Base-by-base conservation (phyloP, 2,329 filamentous ascomycete genomes). In the Hansfordia pulvinata region DNA sequence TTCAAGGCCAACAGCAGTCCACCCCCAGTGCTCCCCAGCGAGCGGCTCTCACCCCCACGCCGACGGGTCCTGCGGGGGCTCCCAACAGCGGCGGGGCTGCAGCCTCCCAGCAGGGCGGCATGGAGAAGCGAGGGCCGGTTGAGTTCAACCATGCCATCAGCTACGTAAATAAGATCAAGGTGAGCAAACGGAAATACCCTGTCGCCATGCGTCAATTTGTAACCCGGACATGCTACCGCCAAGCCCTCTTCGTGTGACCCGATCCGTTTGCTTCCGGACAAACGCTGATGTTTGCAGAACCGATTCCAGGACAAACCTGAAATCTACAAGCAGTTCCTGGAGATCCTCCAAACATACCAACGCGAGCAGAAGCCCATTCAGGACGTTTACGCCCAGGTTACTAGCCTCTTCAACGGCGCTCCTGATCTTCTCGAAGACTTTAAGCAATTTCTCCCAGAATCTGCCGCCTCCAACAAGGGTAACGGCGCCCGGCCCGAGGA, bases 101-200 rank as follows among this genome's bases (percentile, higher is more conserved):
- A 13, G 56, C 61, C 23, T 24, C 23, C 39, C 57, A 70, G 53
- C 53, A 76, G 54, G 56, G 68, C 51, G 56, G 67, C 53, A 56
- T 82, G 48, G 86, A 92, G 52, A 92, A 90, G 47, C 74, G 86
- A 30, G 88, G 86, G 1, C 90, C 90, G 2, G 90, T 98, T 11
- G 90, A 98, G 47, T 98, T 98, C 53, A 98, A 98, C 49, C 90
- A 98, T 55, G 90, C 90, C 1, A 98, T 98, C 36, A 96, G 86
- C 50, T 98, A 98, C 45, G 90, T 98, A 29, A 98, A 98, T 50
- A 98, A 98, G 58, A 98, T 98, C 44, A 98, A 98, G 76, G 86
- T 90, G 58, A 51, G 68, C n/a, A n/a, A n/a, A n/a, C n/a, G n/a
- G n/a, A n/a, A n/a, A n/a, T n/a, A n/a, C n/a, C n/a, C n/a, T n/a